phyloP scores from a whole-genome alignment of 2,329 filamentous ascomycete genomes.

The Penicillium nordicum region DNA sequence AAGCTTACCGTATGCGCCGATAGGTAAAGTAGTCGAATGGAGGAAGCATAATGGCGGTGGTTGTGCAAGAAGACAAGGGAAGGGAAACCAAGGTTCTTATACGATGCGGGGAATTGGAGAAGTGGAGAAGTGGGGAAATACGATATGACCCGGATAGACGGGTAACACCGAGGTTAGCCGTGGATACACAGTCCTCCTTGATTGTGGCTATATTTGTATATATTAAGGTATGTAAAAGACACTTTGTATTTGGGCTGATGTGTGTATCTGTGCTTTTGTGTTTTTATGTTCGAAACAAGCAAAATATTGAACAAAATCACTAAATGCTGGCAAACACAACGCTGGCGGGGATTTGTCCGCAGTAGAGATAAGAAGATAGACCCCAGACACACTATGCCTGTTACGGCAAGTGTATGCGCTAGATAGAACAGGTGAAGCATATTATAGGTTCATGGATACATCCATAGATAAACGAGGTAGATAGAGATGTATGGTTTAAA shows the following conservation, averaged over 20 bases:
- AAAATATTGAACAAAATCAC: neutral
- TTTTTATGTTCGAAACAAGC: too few relatives aligned
- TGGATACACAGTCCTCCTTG: neutral
- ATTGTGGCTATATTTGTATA: neutral
- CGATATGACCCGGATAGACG: constrained; percentile 11
- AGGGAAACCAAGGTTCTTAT: constrained; percentile 14
- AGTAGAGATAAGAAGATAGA: neutral
- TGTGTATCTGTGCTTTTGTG: too few relatives aligned
- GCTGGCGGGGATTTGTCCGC: neutral
- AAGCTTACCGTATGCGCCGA: constrained; percentile 63
- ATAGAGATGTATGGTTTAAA: neutral
- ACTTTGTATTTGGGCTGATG: neutral
- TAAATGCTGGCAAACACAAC: neutral
- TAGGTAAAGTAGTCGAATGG: constrained; percentile 68
- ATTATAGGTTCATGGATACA: neutral
- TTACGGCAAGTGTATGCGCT: neutral
- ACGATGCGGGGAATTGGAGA: constrained; percentile 15
- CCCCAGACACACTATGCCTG: neutral
- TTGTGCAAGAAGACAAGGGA: constrained; percentile 1
- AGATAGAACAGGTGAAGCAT: neutral
- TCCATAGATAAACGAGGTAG: neutral
- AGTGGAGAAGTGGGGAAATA: constrained; percentile 12
- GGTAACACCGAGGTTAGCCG: constrained; percentile 5
- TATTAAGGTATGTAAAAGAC: neutral
- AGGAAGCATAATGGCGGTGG: constrained; percentile 43